phyloP scores from a whole-genome alignment of 805 yeast genomes.

The Lachancea kluyveri region DNA sequence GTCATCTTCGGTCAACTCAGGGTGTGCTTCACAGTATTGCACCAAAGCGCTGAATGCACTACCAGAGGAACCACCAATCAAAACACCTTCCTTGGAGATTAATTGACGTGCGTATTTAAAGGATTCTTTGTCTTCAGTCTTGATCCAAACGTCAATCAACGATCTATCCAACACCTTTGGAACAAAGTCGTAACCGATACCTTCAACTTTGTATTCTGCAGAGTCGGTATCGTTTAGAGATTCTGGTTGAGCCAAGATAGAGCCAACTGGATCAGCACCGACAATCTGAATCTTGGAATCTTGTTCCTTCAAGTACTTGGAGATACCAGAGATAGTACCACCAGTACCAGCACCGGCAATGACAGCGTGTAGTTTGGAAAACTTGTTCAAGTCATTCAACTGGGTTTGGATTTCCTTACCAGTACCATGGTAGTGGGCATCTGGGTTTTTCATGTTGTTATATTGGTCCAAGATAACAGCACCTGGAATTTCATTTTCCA shows the following conservation, averaged over 20 bases:
- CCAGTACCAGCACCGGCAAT: conserved; percentile 96
- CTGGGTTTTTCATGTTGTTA: conserved; percentile 70
- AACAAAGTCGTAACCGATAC: conserved; percentile 84
- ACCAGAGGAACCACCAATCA: conserved; percentile 89
- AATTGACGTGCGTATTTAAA: conserved; percentile 76
- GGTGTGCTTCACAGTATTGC: conserved; percentile 54
- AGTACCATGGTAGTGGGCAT: conserved; percentile 79
- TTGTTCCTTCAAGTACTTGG: conserved; percentile 67
- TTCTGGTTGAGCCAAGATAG: conserved; percentile 77
- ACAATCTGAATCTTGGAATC: conserved; percentile 54
- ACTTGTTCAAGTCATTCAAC: conserved; percentile 35
- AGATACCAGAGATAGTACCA: conserved; percentile 83
- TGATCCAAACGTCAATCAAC: conserved; percentile 71
- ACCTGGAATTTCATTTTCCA: conserved; percentile 78
- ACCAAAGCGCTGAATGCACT: conserved; percentile 77
- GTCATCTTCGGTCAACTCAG: conserved; percentile 62
- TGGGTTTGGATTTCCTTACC: conserved; percentile 84
- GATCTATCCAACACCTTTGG: conserved; percentile 72
- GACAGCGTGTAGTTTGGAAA: conserved; percentile 61
- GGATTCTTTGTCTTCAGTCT: conserved; percentile 77
- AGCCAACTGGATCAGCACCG: conserved; percentile 86
- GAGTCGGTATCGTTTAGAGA: conserved; percentile 49
- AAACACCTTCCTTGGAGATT: conserved; percentile 77
- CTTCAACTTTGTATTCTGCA: conserved; percentile 73
- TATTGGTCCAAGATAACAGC: conserved; percentile 83